Conservation (phyloP, 2,329 filamentous ascomycete species). For the Colletotrichum orbiculare region DNA sequence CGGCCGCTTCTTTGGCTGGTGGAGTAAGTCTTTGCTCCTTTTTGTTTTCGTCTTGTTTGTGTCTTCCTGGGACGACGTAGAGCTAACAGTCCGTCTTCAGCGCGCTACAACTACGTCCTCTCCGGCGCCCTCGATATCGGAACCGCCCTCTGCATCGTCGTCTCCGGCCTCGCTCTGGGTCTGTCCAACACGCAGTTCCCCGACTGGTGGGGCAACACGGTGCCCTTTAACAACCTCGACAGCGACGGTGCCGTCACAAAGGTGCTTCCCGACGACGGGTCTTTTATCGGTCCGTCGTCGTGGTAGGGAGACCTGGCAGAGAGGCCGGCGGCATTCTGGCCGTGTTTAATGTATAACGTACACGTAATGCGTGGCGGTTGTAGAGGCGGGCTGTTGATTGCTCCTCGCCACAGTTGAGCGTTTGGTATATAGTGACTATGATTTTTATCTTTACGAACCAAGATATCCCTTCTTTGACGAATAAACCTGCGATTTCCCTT, state of each 20-base stretch:
- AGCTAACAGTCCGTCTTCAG: slow-evolving; percentile 28
- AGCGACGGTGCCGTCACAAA: slow-evolving; percentile 42
- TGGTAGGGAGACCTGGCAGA: slow-evolving; percentile 43
- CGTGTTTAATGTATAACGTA: slow-evolving; percentile 8
- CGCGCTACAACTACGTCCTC: slow-evolving; percentile 69
- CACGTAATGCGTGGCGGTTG: slow-evolving; percentile 5
- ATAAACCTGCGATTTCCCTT: too few species aligned
- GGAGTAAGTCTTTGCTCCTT: slow-evolving; percentile 48
- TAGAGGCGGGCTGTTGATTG: background rate
- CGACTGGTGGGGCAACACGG: slow-evolving; percentile 62
- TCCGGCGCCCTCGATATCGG: slow-evolving; percentile 69
- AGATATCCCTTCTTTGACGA: too few species aligned
- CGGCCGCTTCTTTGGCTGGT: slow-evolving; percentile 64
- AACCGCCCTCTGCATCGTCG: slow-evolving; percentile 66
- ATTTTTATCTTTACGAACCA: too few species aligned
- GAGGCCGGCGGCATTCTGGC: background rate
- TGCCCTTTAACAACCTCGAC: slow-evolving; percentile 48
- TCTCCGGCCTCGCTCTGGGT: slow-evolving; percentile 60
- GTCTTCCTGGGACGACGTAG: too few species aligned
- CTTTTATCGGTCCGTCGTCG: slow-evolving; percentile 42
- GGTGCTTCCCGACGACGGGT: slow-evolving; percentile 41
- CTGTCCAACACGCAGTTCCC: slow-evolving; percentile 58
- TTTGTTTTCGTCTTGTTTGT: background rate
- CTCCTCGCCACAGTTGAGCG: too few species aligned
- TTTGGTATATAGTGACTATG: too few species aligned